These are phyloP conservation scores for Suillus bovinus DNA, from an alignment of 768 basidiomycete species.

Conservation along the genomic window DNA sequence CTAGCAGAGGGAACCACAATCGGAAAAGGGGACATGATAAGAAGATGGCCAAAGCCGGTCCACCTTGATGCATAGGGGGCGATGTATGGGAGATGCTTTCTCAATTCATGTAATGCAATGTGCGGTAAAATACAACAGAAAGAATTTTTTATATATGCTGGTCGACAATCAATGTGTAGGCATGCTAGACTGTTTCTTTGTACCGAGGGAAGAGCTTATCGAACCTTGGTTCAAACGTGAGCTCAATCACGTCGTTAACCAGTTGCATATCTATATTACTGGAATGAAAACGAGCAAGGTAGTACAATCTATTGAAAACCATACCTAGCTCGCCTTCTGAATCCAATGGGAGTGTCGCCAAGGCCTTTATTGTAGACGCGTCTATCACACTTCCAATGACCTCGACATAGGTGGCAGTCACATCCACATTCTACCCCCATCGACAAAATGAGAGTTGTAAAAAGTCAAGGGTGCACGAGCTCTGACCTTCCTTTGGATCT, in stretches of 20 bases:
- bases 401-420: slow-evolving; percentile 61
- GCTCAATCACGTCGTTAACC: slow-evolving; percentile 60
- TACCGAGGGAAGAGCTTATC: slow-evolving; percentile 45
- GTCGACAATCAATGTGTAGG: not conserved
- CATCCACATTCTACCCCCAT: slow-evolving; percentile 41
- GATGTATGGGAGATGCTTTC: not conserved
- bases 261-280: slow-evolving; percentile 50
- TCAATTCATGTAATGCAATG: not conserved
- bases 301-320: slow-evolving; percentile 19
- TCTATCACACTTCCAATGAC: slow-evolving; percentile 63
- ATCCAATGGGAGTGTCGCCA: slow-evolving; percentile 56
- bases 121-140: not conserved
- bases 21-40: slow-evolving; percentile 86
- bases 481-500: slow-evolving; percentile 46
- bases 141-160: not conserved
- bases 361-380: slow-evolving; percentile 56
- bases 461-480: not conserved
- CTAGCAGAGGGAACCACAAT: slow-evolving; percentile 68
- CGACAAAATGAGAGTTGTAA: slow-evolving; percentile 1
- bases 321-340: slow-evolving; percentile 54
- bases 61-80: slow-evolving; percentile 20
- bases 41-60: slow-evolving; percentile 72
- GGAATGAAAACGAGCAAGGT: slow-evolving; percentile 11
- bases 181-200: not conserved
- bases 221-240: slow-evolving; percentile 61